Conservation (phyloP, 768 basidiomycete genomes). For the Hericium rajendrae region DNA sequence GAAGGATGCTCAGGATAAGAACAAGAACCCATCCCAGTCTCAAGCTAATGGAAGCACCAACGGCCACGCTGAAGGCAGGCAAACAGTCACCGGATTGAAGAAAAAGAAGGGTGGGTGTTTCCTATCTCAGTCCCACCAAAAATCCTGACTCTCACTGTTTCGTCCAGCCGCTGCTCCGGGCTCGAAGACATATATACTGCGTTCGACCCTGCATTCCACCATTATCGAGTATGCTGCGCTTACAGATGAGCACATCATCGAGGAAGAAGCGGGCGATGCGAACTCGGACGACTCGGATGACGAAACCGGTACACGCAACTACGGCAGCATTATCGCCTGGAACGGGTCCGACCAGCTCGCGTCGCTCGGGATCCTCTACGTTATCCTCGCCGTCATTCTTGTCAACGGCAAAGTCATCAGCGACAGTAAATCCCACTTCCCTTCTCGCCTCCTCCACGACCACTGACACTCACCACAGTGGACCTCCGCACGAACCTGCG, state of each 20-base stretch:
- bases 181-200: slow-evolving; percentile 76
- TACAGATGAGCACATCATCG: slow-evolving; percentile 31
- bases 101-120: slow-evolving; percentile 56
- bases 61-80: slow-evolving; percentile 5
- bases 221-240: slow-evolving; percentile 55
- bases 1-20: slow-evolving; percentile 27
- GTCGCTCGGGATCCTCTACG: slow-evolving; percentile 64
- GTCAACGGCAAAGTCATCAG: slow-evolving; percentile 64
- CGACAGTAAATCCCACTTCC: slow-evolving; percentile 49
- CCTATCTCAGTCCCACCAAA: not conserved
- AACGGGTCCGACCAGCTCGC: slow-evolving; percentile 58
- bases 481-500: slow-evolving; percentile 66
- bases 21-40: slow-evolving; percentile 25
- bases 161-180: slow-evolving; percentile 43
- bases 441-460: not conserved
- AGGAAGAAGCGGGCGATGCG: slow-evolving; percentile 39
- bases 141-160: not conserved
- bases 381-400: slow-evolving; percentile 78
- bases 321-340: slow-evolving; percentile 71
- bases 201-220: slow-evolving; percentile 54
- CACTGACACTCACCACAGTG: slow-evolving; percentile 30
- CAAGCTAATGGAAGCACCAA: slow-evolving; percentile 11
- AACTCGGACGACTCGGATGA: slow-evolving; percentile 45
- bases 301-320: slow-evolving; percentile 32
- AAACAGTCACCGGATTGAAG: slow-evolving; percentile 30